Conservation (phyloP, 2,329 filamentous ascomycete species). For the Dactylellina cionopaga region DNA sequence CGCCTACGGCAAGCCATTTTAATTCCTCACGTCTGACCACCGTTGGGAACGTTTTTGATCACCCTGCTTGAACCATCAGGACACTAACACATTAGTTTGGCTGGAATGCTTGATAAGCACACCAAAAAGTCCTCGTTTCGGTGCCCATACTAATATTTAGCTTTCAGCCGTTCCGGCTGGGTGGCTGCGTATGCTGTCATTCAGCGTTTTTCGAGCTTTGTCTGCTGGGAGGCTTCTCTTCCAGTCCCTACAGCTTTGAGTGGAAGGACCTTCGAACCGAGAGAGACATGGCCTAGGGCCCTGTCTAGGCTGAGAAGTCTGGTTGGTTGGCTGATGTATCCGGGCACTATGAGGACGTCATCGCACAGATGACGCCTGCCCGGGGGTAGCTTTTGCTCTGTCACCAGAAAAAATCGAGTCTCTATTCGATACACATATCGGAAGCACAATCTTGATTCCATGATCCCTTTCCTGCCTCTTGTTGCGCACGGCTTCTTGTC, state of each 20-base stretch:
- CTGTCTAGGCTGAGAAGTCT: slow-evolving; percentile 7
- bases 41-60: slow-evolving; percentile 12
- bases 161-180: too few relatives aligned
- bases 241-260: background rate
- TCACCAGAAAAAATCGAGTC: background rate
- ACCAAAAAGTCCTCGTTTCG: background rate
- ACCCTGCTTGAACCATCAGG: background rate
- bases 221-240: background rate
- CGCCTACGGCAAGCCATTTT: too few relatives aligned
- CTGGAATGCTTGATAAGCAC: slow-evolving; percentile 2
- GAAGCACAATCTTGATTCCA: background rate
- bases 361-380: slow-evolving; percentile 35
- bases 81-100: background rate
- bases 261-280: slow-evolving; percentile 33
- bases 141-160: too few relatives aligned
- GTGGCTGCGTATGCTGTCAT: slow-evolving; percentile 42
- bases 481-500: slow-evolving; percentile 22
- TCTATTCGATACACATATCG: background rate
- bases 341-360: slow-evolving; percentile 42
- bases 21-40: slow-evolving; percentile 4
- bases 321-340: slow-evolving; percentile 26
- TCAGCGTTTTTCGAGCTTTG: background rate
- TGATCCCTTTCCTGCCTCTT: too few relatives aligned
- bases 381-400: background rate
- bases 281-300: slow-evolving; percentile 17